Conservation (phyloP, 2,329 filamentous ascomycete species). For the Metarhizium robertsii region DNA sequence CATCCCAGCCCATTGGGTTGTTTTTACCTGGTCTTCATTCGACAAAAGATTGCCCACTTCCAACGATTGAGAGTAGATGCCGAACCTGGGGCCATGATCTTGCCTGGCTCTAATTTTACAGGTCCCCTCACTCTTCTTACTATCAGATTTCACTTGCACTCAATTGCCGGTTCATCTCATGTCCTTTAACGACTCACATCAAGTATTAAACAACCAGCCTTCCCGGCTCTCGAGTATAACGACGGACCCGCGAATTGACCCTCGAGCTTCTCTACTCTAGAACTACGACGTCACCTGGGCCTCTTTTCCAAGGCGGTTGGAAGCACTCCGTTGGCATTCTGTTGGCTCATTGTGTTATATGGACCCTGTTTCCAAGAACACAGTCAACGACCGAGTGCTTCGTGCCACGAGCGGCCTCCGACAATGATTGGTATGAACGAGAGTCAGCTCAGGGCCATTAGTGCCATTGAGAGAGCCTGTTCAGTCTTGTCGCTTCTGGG, state of each 20-base stretch:
- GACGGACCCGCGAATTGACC: not conserved
- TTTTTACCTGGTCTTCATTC: not conserved
- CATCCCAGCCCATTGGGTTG: not conserved
- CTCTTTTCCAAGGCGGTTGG: not conserved
- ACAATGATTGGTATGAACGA: not conserved
- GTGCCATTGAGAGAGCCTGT: conserved; percentile 54
- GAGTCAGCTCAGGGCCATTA: conserved; percentile 44
- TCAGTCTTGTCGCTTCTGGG: conserved; percentile 64
- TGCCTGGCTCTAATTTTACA: not conserved
- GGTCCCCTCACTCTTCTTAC: not conserved
- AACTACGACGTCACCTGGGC: not conserved
- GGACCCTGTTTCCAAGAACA: no score
- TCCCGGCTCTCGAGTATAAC: not conserved
- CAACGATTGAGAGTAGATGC: not conserved
- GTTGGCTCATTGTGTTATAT: not conserved
- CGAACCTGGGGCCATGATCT: not conserved
- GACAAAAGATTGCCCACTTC: not conserved
- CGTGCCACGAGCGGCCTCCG: not conserved
- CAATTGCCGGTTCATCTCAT: not conserved
- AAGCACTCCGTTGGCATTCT: not conserved
- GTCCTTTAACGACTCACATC: not conserved
- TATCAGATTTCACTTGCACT: not conserved
- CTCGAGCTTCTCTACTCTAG: not conserved
- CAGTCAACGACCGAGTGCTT: no score
- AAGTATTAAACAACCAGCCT: not conserved